A percentile compares a stretch with the other conserved stretches of the same genome.
phyloP scores from a whole-genome alignment of 2,329 filamentous ascomycete species.

The Pseudogymnoascus pannorum region DNA sequence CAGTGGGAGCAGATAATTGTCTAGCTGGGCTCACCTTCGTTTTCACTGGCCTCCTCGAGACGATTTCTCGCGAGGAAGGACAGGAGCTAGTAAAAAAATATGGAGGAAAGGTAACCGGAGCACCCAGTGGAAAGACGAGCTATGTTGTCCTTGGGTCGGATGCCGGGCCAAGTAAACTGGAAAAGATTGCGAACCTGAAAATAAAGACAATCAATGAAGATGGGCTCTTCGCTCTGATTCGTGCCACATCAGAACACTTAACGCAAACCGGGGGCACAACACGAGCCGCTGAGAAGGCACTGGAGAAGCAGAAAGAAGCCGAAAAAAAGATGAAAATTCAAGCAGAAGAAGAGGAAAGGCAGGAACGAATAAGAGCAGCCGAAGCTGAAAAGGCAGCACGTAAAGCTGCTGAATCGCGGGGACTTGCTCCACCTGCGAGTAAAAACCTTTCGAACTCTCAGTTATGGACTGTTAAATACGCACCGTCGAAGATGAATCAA shows the following conservation, averaged over 20 bases:
- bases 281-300: constrained; percentile 77
- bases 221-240: constrained; percentile 81
- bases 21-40: constrained; percentile 86
- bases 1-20: constrained; percentile 80
- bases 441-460: constrained; percentile 45
- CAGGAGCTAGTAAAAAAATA: constrained; percentile 84
- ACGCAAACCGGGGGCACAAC: constrained; percentile 83
- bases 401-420: constrained; percentile 28
- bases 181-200: constrained; percentile 70
- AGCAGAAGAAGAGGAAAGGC: constrained; percentile 76
- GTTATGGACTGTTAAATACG: constrained; percentile 93
- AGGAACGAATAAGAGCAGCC: constrained; percentile 57
- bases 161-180: constrained; percentile 86
- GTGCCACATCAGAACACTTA: constrained; percentile 43
- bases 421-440: constrained; percentile 30
- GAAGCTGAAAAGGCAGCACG: constrained; percentile 45
- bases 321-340: constrained; percentile 74
- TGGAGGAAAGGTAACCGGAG: constrained; percentile 80
- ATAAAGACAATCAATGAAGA: constrained; percentile 94
- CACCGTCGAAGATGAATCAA: constrained; percentile 73
- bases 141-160: constrained; percentile 89
- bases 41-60: constrained; percentile 82
- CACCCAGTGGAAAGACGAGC: constrained; percentile 86
- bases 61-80: constrained; percentile 75
- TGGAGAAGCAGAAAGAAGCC: constrained; percentile 78